Evolutionary conservation across 768 basidiomycete species (phyloP).

Genomic region (Suillus cothurnatus): DNA sequence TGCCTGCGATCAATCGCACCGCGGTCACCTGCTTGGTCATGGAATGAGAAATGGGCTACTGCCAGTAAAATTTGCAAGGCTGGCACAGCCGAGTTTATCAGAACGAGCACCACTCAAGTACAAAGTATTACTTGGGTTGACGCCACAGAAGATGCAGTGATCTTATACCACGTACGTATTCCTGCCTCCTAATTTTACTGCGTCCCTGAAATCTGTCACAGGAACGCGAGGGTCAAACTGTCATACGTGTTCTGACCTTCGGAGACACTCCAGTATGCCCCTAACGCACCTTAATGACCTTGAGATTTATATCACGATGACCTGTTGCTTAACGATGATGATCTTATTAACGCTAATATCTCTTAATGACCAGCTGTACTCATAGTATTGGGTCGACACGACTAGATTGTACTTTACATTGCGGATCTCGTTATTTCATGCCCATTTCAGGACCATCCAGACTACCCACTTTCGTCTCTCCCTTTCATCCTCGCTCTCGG

Average conservation of each 20-base stretch:
- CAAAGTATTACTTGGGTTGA: conserved; percentile 51
- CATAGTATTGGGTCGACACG: neutral
- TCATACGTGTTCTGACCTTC: conserved; percentile 35
- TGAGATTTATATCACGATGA: neutral
- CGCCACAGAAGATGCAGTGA: conserved; percentile 62
- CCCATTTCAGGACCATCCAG: conserved; percentile 64
- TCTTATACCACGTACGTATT: conserved; percentile 53
- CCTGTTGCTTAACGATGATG: neutral
- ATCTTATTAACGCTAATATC: neutral
- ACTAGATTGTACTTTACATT: neutral
- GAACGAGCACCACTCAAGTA: conserved; percentile 45
- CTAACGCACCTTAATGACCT: neutral
- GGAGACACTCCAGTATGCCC: conserved; percentile 13
- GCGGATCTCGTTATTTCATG: neutral
- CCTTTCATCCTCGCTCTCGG: conserved; percentile 61
- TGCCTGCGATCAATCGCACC: conserved; percentile 30
- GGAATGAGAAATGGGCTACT: conserved; percentile 27
- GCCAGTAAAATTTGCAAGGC: conserved; percentile 32
- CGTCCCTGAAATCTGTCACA: conserved; percentile 12
- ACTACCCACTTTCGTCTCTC: conserved; percentile 74
- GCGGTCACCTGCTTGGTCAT: conserved; percentile 32
- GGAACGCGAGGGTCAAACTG: conserved; percentile 36
- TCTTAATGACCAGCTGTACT: neutral
- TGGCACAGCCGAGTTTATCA: conserved; percentile 28
- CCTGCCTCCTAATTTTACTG: conserved; percentile 2